Base-by-base conservation (phyloP, 75 land plant species). In the Cunninghamia lanceolata region DNA sequence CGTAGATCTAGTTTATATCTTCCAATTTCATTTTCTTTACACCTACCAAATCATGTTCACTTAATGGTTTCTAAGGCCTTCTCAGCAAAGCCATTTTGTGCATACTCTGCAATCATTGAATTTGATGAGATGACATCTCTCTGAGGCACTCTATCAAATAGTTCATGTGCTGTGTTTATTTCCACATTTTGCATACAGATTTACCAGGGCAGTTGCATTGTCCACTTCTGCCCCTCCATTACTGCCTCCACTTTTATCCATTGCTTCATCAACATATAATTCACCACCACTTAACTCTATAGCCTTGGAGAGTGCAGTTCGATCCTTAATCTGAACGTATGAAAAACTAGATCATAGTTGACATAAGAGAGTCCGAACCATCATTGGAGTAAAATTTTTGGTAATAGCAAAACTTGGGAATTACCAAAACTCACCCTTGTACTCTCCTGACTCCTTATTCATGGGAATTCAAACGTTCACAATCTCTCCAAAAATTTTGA, bases 401-500 rank as follows among this genome's bases (percentile, higher is more conserved):
- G 2, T 13, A 11, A 32, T 10, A 83, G 34, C 2, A 82, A 3
- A 83, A 34, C 3, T 17, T 43, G 28, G 35, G 63, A 52, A 4
- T 25, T 28, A 32, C 8, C 11, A 78, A 84, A 9, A 88, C 94
- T 73, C 11, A 97, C 99, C 99, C 99, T 96, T 97, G 50, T 85
- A 63, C 82, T 83, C 59, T 79, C 98, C 98, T 85, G 92, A 88
- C 38, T 97, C 96, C 35, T 88, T 89, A 80, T 97, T 96, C 47
- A 87, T 93, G 2, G 99, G 98, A n/a, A 97, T 70, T 19, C 92
- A 88, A 45, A 97, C 73, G 52, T 92, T 91, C 2, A 85, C 76
- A 39, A 96, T 87, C 43, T 92, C 90, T 54, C 99, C 99, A 87
- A 96, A 96, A 4, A 89, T 87, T 9, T 91, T 90, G 90, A 97